These are phyloP conservation scores for Eucalyptus erythrocorys DNA, from an alignment of 345 rosid genomes.

Conservation along the genomic window DNA sequence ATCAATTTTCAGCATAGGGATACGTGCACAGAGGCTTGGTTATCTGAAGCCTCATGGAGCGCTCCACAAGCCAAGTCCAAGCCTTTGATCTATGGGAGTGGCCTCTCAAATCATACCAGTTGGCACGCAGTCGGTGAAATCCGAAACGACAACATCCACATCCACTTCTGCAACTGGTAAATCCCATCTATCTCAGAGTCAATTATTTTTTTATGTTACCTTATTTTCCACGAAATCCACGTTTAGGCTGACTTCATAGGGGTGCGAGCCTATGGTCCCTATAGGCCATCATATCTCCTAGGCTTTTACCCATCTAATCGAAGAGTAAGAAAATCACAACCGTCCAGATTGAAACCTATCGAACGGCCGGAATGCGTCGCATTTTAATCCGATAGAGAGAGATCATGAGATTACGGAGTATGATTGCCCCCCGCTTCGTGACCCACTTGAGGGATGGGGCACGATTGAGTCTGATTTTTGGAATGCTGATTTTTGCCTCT, in stretches of 20 bases:
- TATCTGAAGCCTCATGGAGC: background rate
- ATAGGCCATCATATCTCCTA: background rate
- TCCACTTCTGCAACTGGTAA: background rate
- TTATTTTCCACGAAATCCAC: background rate
- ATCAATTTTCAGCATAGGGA: background rate
- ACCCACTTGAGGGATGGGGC: background rate
- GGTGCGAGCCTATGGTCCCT: background rate
- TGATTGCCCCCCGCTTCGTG: background rate
- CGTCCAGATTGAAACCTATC: background rate
- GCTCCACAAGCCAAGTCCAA: background rate
- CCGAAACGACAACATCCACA: background rate
- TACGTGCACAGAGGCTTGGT: background rate
- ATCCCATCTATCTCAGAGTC: background rate
- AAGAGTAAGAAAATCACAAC: background rate
- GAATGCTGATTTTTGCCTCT: background rate
- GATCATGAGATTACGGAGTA: background rate
- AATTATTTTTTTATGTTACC: background rate
- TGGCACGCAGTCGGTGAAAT: background rate
- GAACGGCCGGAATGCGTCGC: background rate
- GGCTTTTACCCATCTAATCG: background rate
- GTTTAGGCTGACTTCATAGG: background rate
- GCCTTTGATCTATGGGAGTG: background rate
- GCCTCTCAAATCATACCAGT: background rate
- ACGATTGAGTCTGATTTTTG: background rate
- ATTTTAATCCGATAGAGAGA: background rate